These are phyloP conservation scores for Paramecium octaurelia DNA, from an alignment of 73 alveolate genomes.

Conservation along the genomic window DNA sequence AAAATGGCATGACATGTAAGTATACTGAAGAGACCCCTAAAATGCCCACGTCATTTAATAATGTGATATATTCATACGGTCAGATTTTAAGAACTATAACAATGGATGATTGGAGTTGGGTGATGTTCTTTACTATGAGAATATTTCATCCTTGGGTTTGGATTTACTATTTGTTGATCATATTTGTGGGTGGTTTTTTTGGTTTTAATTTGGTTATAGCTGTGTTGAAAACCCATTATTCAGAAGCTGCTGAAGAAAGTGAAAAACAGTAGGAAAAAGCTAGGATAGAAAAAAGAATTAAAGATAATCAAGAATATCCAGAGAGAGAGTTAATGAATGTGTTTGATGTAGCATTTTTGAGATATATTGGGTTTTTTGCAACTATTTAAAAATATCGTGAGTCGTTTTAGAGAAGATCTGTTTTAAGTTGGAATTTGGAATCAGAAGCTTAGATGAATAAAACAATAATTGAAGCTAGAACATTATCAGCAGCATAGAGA, in stretches of 20 bases:
- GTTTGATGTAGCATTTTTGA: neutral
- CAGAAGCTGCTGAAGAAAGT: constrained; percentile 13
- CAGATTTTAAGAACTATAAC: neutral
- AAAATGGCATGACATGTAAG: neutral
- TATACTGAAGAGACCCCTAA: neutral
- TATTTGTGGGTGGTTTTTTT: constrained; percentile 27
- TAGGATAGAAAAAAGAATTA: neutral
- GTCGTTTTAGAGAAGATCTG: neutral
- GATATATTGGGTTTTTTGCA: neutral
- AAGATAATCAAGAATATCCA: neutral
- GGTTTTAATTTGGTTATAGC: constrained; percentile 30
- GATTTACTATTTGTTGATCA: neutral
- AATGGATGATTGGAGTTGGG: constrained; percentile 49
- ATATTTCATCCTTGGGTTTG: neutral
- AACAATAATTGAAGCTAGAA: neutral
- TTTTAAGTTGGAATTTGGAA: neutral
- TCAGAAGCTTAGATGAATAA: neutral
- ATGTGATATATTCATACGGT: constrained; percentile 10
- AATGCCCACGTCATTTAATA: neutral
- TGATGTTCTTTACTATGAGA: constrained; percentile 16
- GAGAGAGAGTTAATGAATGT: neutral
- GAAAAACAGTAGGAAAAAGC: neutral
- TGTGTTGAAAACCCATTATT: neutral
- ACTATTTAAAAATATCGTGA: neutral
- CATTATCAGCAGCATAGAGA: neutral